Conservation (phyloP, 2,329 filamentous ascomycete species). For the Aspergillus versicolor region DNA sequence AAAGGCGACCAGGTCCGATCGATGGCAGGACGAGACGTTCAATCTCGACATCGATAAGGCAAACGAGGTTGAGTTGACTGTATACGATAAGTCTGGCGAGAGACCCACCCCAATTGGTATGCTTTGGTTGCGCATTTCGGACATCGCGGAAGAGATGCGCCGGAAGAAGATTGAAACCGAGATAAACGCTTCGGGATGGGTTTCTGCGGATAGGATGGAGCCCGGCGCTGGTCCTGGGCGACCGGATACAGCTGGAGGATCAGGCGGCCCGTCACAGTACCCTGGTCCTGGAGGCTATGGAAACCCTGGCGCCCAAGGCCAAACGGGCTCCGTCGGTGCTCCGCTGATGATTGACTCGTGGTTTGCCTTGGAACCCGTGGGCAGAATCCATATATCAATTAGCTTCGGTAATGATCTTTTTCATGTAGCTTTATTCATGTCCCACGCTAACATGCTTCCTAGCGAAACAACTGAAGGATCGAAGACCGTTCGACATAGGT, state of each 20-base stretch:
- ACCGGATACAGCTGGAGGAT: conserved; percentile 58
- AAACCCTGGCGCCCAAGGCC: conserved; percentile 27
- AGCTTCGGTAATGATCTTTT: conserved; percentile 62
- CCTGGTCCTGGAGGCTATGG: conserved; percentile 24
- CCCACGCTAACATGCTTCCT: conserved; percentile 19
- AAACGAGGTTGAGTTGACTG: conserved; percentile 95
- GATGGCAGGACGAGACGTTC: conserved; percentile 89
- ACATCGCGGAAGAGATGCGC: conserved; percentile 96
- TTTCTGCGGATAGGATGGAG: conserved; percentile 93
- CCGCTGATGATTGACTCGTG: conserved; percentile 73
- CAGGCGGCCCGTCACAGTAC: conserved; percentile 37
- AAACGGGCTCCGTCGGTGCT: conserved; percentile 27
- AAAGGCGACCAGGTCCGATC: conserved; percentile 78
- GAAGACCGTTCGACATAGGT: conserved; percentile 79
- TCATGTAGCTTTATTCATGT: background rate
- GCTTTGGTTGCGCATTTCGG: conserved; percentile 94
- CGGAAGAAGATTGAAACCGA: conserved; percentile 96
- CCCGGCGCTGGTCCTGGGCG: conserved; percentile 52
- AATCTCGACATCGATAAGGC: conserved; percentile 95
- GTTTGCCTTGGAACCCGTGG: conserved; percentile 95
- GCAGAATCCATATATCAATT: conserved; percentile 85
- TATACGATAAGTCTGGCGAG: conserved; percentile 93
- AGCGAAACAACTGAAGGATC: conserved; percentile 83
- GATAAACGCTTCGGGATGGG: conserved; percentile 92
- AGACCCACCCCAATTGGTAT: conserved; percentile 90